Conservation (phyloP, 2,329 filamentous ascomycete genomes). For the Leptographium radiaticola region DNA sequence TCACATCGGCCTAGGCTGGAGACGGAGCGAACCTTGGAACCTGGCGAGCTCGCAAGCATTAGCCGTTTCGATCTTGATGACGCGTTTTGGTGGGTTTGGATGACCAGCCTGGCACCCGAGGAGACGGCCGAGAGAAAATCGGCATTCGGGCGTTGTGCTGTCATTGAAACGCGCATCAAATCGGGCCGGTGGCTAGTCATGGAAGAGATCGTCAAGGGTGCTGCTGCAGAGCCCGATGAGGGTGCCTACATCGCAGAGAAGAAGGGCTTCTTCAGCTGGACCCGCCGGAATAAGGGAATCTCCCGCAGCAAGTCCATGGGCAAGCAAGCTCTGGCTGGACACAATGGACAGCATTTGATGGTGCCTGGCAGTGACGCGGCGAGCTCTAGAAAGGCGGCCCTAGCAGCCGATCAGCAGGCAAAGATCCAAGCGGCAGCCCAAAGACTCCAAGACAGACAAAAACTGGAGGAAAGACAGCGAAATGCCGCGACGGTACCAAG, state of each 20-base stretch:
- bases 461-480: slow-evolving; percentile 38
- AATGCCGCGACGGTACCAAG: slow-evolving; percentile 15
- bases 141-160: slow-evolving; percentile 83
- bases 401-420: slow-evolving; percentile 83
- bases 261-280: slow-evolving; percentile 87
- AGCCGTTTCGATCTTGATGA: slow-evolving; percentile 77
- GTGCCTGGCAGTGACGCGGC: slow-evolving; percentile 24
- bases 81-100: slow-evolving; percentile 99
- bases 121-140: slow-evolving; percentile 78
- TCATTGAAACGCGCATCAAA: slow-evolving; percentile 76
- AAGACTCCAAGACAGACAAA: slow-evolving; percentile 61
- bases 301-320: slow-evolving; percentile 58
- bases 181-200: slow-evolving; percentile 84
- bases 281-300: slow-evolving; percentile 49
- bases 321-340: slow-evolving; percentile 42
- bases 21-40: slow-evolving; percentile 57
- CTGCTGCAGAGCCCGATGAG: slow-evolving; percentile 69
- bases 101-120: slow-evolving; percentile 85
- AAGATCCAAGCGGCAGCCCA: slow-evolving; percentile 85
- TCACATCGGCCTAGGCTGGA: slow-evolving; percentile 67
- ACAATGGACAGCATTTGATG: slow-evolving; percentile 24
- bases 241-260: slow-evolving; percentile 91
- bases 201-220: slow-evolving; percentile 92
- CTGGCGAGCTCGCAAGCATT: slow-evolving; percentile 90
- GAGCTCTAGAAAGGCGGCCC: slow-evolving; percentile 63